Percentiles rank a stretch among this genome's conserved stretches.
These are phyloP conservation scores for Chaetomiaceae sp. DNA, from an alignment of 2,329 filamentous ascomycete genomes.

Conservation along the genomic window DNA sequence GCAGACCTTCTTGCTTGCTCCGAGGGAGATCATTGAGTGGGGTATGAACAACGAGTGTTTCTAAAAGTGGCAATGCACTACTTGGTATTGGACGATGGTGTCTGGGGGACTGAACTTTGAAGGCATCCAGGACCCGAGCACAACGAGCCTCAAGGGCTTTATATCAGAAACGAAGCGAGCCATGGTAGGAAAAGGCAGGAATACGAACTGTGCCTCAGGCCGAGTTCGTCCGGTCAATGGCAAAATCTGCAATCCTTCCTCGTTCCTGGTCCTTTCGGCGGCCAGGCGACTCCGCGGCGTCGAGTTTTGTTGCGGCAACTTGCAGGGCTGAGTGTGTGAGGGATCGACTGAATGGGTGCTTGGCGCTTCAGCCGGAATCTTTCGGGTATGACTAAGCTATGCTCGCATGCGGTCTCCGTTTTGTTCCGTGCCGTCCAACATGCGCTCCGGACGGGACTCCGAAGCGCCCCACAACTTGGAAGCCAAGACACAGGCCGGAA, in stretches of 20 bases:
- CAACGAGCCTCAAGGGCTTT: background rate
- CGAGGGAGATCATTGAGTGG: slow-evolving; percentile 28
- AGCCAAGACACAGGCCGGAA: too few relatives aligned
- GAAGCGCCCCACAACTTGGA: too few relatives aligned
- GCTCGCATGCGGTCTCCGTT: background rate
- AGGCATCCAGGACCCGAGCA: background rate
- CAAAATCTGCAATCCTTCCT: background rate
- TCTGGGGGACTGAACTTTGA: background rate
- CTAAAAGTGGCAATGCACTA: background rate
- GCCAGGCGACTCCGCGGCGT: too few relatives aligned
- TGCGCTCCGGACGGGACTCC: background rate
- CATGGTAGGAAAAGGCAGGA: background rate
- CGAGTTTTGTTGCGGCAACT: too few relatives aligned
- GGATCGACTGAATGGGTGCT: background rate
- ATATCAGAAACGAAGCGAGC: background rate
- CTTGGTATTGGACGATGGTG: background rate
- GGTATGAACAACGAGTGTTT: background rate
- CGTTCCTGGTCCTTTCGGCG: too few relatives aligned
- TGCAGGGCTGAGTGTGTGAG: background rate
- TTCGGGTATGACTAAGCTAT: background rate
- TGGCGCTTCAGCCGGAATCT: background rate
- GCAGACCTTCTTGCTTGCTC: slow-evolving; percentile 28
- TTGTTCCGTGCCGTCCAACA: background rate
- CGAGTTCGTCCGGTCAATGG: slow-evolving; percentile 9
- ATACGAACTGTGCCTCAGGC: slow-evolving; percentile 1